Conservation (phyloP, 1,284 basidiomycete genomes). For the Athelia sp. region DNA sequence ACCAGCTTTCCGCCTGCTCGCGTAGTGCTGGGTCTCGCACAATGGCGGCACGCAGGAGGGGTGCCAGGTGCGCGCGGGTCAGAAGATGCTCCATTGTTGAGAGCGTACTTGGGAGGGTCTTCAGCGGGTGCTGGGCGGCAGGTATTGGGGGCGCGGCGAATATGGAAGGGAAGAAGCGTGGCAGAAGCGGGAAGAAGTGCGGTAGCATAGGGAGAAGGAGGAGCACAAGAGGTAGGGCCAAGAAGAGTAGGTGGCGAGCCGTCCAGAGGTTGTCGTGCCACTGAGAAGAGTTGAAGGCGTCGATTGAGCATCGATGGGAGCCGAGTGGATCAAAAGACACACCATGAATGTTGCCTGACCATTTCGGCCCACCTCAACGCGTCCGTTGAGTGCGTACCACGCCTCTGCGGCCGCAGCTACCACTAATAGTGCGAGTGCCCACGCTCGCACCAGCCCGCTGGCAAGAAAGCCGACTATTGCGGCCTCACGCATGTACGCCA, state of each 20-base stretch:
- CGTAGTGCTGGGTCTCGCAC: conserved; percentile 49
- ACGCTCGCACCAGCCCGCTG: conserved; percentile 35
- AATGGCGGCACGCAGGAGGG: conserved; percentile 47
- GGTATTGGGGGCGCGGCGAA: conserved; percentile 12
- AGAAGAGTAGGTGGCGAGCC: conserved; percentile 51
- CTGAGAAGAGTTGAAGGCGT: no score
- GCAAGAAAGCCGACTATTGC: conserved; percentile 51
- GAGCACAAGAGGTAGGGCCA: conserved; percentile 49
- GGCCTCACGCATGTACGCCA: conserved; percentile 54
- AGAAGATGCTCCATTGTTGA: conserved; percentile 33
- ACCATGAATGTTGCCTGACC: conserved; percentile 49
- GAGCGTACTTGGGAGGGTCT: conserved; percentile 8
- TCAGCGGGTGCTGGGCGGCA: neutral
- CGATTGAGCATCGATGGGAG: no score
- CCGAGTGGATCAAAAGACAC: conserved; percentile 14
- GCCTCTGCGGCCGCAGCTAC: conserved; percentile 45
- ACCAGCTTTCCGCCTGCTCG: conserved; percentile 43
- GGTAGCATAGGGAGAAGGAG: conserved; percentile 32
- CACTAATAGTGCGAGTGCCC: conserved; percentile 41
- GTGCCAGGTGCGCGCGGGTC: conserved; percentile 44
- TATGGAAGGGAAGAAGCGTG: conserved; percentile 36
- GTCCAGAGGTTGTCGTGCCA: conserved; percentile 60
- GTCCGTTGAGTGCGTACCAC: conserved; percentile 45
- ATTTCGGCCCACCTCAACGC: conserved; percentile 38
- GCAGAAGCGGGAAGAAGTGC: conserved; percentile 40